A percentile compares a stretch with the other conserved stretches of the same genome.
Evolutionary conservation across 2,329 filamentous ascomycete species (phyloP).

Genomic region (Pyrenochaeta sp.): DNA sequence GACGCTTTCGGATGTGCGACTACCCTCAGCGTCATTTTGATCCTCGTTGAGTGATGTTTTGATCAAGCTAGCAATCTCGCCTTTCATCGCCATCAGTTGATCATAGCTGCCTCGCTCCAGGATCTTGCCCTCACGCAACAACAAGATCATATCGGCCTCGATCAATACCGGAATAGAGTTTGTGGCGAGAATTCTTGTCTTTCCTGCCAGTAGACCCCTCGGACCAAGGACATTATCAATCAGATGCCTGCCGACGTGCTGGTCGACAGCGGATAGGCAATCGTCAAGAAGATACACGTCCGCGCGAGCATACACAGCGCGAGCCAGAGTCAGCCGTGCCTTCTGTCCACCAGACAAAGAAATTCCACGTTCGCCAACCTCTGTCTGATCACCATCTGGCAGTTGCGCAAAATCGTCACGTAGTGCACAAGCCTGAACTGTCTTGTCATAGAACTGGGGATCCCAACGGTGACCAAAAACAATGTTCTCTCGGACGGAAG

Average conservation of each 20-base stretch:
- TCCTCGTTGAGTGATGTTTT: conserved; percentile 71
- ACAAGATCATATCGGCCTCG: conserved; percentile 86
- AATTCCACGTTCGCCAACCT: conserved; percentile 96
- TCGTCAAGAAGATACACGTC: conserved; percentile 96
- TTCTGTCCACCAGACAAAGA: conserved; percentile 96
- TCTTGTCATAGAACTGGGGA: conserved; percentile 91
- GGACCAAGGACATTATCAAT: conserved; percentile 93
- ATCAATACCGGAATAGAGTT: conserved; percentile 92
- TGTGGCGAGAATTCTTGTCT: conserved; percentile 91
- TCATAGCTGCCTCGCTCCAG: conserved; percentile 89
- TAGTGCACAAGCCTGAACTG: conserved; percentile 88
- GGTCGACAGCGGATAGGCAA: conserved; percentile 95
- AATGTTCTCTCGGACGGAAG: conserved; percentile 95
- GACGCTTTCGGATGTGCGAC: conserved; percentile 58
- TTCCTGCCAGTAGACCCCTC: conserved; percentile 79
- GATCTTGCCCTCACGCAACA: conserved; percentile 83
- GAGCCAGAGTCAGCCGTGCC: conserved; percentile 86
- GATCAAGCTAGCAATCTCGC: conserved; percentile 84
- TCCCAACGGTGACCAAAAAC: conserved; percentile 95
- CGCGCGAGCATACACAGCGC: conserved; percentile 95
- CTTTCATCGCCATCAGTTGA: conserved; percentile 92
- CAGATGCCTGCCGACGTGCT: conserved; percentile 92
- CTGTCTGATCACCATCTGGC: conserved; percentile 94
- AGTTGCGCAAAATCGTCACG: conserved; percentile 89
- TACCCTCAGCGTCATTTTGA: conserved; percentile 51